A percentile compares a stretch with the other conserved stretches of the same genome.
phyloP scores from a whole-genome alignment of 768 basidiomycete species.

The Sistotremastrum niveocremeum region DNA sequence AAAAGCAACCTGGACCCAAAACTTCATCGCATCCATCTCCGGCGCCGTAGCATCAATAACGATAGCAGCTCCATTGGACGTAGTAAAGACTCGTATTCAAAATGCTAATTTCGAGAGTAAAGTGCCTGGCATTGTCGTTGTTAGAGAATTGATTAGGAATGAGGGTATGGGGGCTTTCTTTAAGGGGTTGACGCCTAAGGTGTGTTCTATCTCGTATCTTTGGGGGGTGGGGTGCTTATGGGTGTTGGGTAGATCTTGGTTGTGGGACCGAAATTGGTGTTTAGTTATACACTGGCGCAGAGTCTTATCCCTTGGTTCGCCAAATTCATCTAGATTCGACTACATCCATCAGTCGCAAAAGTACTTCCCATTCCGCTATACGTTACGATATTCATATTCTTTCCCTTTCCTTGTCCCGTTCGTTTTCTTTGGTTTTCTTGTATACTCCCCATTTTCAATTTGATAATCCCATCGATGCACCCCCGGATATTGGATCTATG shows the following conservation, averaged over 20 bases:
- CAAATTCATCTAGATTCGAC: constrained; percentile 49
- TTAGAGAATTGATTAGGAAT: constrained; percentile 74
- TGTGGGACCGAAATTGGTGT: constrained; percentile 94
- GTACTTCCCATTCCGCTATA: too few species aligned
- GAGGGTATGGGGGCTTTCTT: constrained; percentile 82
- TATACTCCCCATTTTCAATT: too few species aligned
- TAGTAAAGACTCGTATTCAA: constrained; percentile 95
- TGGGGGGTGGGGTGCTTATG: too few species aligned
- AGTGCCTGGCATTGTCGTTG: constrained; percentile 63
- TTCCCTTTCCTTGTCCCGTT: too few species aligned
- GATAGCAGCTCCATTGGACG: constrained; percentile 90
- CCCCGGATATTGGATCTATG: too few species aligned
- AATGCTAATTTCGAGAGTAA: constrained; percentile 94
- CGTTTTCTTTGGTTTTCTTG: too few species aligned
- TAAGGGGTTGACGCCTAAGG: constrained; percentile 96
- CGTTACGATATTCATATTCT: too few species aligned
- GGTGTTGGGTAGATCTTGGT: constrained; percentile 65
- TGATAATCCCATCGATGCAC: too few species aligned
- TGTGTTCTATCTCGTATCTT: constrained; percentile 17
- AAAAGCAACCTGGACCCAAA: constrained; percentile 92
- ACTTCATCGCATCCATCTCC: constrained; percentile 89
- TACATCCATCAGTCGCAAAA: too few species aligned
- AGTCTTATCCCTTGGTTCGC: constrained; percentile 87
- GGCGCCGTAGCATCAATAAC: constrained; percentile 94
- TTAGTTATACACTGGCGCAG: constrained; percentile 96